phyloP scores from a whole-genome alignment of 1,139 yeast genomes.

The Saccharomyces pastorianus region DNA sequence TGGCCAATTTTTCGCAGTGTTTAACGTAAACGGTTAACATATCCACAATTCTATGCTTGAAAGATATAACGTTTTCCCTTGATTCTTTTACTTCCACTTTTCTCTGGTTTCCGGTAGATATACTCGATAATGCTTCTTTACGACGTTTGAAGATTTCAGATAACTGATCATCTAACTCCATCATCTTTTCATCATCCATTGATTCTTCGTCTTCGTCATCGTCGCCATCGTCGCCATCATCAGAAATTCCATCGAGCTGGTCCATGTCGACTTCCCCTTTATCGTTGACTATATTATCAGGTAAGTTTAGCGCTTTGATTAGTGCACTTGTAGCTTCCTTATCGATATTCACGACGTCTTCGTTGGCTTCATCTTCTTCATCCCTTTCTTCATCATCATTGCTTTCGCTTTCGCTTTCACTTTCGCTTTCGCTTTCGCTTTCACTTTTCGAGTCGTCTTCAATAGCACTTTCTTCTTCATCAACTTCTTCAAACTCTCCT shows the following conservation, averaged over 20 bases:
- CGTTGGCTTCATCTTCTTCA: conserved; percentile 55
- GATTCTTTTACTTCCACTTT: conserved; percentile 69
- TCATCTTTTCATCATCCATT: conserved; percentile 97
- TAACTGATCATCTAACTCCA: conserved; percentile 82
- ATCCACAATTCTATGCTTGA: conserved; percentile 74
- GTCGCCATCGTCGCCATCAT: conserved; percentile 43
- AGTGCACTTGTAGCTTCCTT: conserved; percentile 58
- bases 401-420: conserved; percentile 22
- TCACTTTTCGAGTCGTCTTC: conserved; percentile 86
- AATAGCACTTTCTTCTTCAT: conserved; percentile 64
- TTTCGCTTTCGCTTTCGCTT: conserved; percentile 74
- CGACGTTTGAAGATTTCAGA: conserved; percentile 80
- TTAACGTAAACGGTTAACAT: conserved; percentile 57
- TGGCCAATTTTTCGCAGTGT: conserved; percentile 22
- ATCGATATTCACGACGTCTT: conserved; percentile 50
- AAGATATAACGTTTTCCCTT: conserved; percentile 66
- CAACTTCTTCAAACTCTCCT: conserved; percentile 54
- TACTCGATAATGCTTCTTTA: conserved; percentile 47
- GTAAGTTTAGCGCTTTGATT: conserved; percentile 71
- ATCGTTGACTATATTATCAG: conserved; percentile 39
- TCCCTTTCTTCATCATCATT: conserved; percentile 44
- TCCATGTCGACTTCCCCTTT: conserved; percentile 45
- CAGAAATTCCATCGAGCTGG: conserved; percentile 37
- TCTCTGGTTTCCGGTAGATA: conserved; percentile 55
- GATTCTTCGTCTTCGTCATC: conserved; percentile 44